A percentile compares a stretch with the other conserved stretches of the same genome.
Conservation (phyloP, 2,329 filamentous ascomycete genomes). For the Ophiocordyceps camponoti-saundersi region DNA sequence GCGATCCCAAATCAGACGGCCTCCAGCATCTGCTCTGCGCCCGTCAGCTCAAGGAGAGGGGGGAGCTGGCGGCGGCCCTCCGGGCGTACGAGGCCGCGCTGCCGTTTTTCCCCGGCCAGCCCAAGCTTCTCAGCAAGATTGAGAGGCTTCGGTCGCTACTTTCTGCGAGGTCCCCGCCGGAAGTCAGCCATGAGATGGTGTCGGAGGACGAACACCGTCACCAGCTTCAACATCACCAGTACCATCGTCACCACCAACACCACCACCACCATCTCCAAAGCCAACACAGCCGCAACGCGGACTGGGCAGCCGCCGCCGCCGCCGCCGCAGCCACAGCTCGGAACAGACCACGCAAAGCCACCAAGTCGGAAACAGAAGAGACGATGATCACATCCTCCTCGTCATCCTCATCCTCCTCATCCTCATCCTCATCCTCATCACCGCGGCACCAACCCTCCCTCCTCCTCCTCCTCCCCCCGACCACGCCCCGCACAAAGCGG, state of each 20-base stretch:
- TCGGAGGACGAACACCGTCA: no score
- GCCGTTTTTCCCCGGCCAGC: slow-evolving; percentile 72
- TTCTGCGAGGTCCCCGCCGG: no score
- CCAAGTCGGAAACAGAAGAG: neutral
- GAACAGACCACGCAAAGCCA: neutral
- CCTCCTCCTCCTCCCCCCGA: neutral
- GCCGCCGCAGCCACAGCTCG: neutral
- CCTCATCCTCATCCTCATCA: slow-evolving; percentile 1
- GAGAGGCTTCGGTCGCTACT: slow-evolving; percentile 40
- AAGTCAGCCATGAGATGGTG: no score
- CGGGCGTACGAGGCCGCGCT: slow-evolving; percentile 75
- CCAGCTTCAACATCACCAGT: neutral
- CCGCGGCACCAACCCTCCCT: slow-evolving; percentile 8
- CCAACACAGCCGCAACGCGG: neutral
- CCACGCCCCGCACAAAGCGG: slow-evolving; percentile 39
- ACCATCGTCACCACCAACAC: neutral
- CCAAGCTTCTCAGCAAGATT: slow-evolving; percentile 58
- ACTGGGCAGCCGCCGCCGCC: neutral
- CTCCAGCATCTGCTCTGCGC: slow-evolving; percentile 78
- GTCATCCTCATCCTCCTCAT: slow-evolving; percentile 51
- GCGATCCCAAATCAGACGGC: slow-evolving; percentile 65
- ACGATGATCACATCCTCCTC: slow-evolving; percentile 27
- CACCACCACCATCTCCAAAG: neutral
- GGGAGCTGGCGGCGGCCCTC: slow-evolving; percentile 62
- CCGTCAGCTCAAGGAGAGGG: slow-evolving; percentile 72